Evolutionary conservation across 306 rosid species (phyloP).

Genomic region (Prunus fruticosa): DNA sequence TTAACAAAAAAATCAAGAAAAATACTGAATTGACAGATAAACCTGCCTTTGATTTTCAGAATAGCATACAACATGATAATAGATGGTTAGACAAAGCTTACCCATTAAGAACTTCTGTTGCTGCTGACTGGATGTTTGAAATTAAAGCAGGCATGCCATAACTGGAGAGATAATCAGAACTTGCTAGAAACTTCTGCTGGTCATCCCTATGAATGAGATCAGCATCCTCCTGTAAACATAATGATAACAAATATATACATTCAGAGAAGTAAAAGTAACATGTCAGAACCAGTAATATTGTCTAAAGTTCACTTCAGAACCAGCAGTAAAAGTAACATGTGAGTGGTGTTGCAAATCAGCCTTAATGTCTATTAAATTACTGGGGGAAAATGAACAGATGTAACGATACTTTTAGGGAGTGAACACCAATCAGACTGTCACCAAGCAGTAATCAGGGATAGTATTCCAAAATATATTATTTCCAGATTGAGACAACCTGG

Average conservation of each 20-base stretch:
- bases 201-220: constrained; percentile 65
- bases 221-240: constrained; percentile 62
- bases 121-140: constrained; percentile 62
- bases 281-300: neutral
- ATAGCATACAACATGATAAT: constrained; percentile 13
- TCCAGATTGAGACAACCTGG: neutral
- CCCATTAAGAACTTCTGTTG: constrained; percentile 78
- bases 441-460: neutral
- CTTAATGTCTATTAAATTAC: neutral
- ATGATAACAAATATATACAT: neutral
- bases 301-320: neutral
- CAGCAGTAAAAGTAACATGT: neutral
- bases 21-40: neutral
- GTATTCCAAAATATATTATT: neutral
- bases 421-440: neutral
- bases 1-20: neutral
- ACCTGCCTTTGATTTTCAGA: constrained; percentile 1
- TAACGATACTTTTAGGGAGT: neutral
- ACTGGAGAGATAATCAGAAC: constrained; percentile 70
- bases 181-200: constrained; percentile 82
- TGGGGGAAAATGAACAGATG: neutral
- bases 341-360: neutral
- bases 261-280: neutral
- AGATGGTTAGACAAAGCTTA: constrained; percentile 40
- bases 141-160: constrained; percentile 67